Percentiles rank a stretch among this genome's conserved stretches.
Evolutionary conservation across 768 basidiomycete species (phyloP).

Genomic region (Leccinum broughii): DNA sequence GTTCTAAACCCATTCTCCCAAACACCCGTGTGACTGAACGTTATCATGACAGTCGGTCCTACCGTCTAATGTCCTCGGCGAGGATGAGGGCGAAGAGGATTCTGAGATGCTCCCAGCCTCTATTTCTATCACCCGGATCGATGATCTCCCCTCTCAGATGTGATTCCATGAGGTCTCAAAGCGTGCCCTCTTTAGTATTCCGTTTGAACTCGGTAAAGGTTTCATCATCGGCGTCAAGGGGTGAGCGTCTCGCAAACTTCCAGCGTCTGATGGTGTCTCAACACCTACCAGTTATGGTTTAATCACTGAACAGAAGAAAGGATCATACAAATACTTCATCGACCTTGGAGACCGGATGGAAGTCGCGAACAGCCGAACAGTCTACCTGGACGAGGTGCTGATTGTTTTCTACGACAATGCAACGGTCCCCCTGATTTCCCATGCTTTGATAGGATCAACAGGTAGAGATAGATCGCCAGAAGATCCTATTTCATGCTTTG

Average conservation of each 20-base stretch:
- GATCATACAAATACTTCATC: slow-evolving; percentile 77
- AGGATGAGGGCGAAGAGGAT: slow-evolving; percentile 47
- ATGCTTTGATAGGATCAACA: slow-evolving; percentile 26
- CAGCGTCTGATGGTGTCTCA: slow-evolving; percentile 4
- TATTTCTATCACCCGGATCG: slow-evolving; percentile 72
- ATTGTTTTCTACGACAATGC: neutral
- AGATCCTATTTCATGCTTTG: slow-evolving; percentile 31
- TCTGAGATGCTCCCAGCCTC: slow-evolving; percentile 61
- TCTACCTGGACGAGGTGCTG: slow-evolving; percentile 69
- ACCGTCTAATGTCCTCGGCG: slow-evolving; percentile 47
- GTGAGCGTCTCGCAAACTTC: slow-evolving; percentile 39
- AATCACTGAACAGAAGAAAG: slow-evolving; percentile 86
- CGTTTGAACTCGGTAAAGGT: slow-evolving; percentile 73
- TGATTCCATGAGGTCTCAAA: slow-evolving; percentile 81
- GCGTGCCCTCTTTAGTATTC: slow-evolving; percentile 77
- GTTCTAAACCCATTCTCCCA: slow-evolving; percentile 21
- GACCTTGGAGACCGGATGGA: slow-evolving; percentile 78
- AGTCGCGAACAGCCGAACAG: slow-evolving; percentile 67
- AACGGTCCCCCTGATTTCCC: slow-evolving; percentile 5
- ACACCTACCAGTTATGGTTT: slow-evolving; percentile 68
- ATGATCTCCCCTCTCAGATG: slow-evolving; percentile 79
- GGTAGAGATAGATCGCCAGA: slow-evolving; percentile 27
- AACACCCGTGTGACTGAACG: slow-evolving; percentile 9
- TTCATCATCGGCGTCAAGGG: slow-evolving; percentile 83
- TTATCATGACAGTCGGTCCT: slow-evolving; percentile 54